Percentiles rank a stretch among this genome's conserved stretches.
These are phyloP conservation scores for Aspergillus pseudoterreus DNA, from an alignment of 2,329 filamentous ascomycete genomes.

Conservation along the genomic window DNA sequence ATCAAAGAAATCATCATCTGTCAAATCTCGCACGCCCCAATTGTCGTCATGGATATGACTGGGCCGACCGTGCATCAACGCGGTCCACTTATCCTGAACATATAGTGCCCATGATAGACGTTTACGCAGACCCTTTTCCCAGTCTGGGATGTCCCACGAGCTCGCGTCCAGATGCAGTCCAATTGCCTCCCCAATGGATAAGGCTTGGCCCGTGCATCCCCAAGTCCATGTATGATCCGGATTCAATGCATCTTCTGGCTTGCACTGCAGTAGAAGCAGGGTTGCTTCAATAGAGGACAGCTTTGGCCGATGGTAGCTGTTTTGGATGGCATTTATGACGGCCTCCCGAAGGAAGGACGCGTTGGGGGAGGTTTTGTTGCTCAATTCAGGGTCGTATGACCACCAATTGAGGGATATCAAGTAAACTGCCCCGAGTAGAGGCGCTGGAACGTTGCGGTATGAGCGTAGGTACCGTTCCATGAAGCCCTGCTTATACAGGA, in stretches of 20 bases:
- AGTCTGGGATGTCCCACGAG: constrained; percentile 25
- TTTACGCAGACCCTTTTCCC: constrained; percentile 61
- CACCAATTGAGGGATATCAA: constrained; percentile 1
- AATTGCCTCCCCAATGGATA: background rate
- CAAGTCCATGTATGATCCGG: constrained; percentile 1
- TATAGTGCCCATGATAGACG: constrained; percentile 62
- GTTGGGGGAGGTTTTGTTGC: background rate
- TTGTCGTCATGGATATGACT: constrained; percentile 43
- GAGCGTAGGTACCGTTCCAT: background rate
- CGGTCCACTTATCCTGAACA: constrained; percentile 54
- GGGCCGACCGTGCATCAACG: constrained; percentile 57
- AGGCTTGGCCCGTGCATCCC: background rate
- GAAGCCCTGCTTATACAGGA: background rate
- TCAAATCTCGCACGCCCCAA: constrained; percentile 52
- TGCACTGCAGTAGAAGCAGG: background rate
- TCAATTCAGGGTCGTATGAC: background rate
- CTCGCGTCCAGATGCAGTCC: background rate
- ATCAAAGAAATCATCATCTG: constrained; percentile 44
- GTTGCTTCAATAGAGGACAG: background rate
- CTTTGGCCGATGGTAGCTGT: background rate
- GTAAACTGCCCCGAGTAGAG: background rate
- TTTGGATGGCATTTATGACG: background rate
- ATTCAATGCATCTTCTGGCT: background rate
- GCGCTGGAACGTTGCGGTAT: background rate
- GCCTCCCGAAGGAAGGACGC: background rate